A percentile compares a stretch with the other conserved stretches of the same genome.
Evolutionary conservation across 257 asterid genomes (phyloP).

Genomic region (Solanum arcanum): DNA sequence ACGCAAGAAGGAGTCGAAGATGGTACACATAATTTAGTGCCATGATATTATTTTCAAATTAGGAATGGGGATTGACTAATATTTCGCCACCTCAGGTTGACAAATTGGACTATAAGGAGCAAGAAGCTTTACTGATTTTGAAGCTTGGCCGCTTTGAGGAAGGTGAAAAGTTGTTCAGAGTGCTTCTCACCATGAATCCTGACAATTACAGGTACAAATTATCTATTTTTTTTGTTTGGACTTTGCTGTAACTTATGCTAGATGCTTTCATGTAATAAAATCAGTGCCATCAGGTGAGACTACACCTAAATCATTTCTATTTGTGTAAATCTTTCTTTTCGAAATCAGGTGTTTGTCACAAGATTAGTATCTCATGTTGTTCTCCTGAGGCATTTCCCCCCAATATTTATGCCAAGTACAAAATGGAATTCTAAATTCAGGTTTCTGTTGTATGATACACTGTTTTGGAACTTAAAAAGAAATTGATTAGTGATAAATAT

Average conservation of each 20-base stretch:
- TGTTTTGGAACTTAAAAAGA: background rate
- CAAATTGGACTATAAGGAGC: slow-evolving; percentile 73
- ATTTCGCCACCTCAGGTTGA: slow-evolving; percentile 45
- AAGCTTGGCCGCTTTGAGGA: slow-evolving; percentile 71
- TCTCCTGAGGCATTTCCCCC: background rate
- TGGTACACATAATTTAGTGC: slow-evolving; percentile 28
- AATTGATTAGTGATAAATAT: background rate
- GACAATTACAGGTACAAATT: slow-evolving; percentile 69
- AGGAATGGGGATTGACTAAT: background rate
- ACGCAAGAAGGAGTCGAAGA: slow-evolving; percentile 66
- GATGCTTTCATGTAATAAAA: background rate
- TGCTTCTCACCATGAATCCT: slow-evolving; percentile 80
- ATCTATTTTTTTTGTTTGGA: background rate
- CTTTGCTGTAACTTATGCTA: background rate
- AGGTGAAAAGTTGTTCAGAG: slow-evolving; percentile 65
- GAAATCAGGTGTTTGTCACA: background rate
- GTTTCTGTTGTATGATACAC: background rate
- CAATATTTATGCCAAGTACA: background rate
- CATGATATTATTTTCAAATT: background rate
- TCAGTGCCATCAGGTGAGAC: background rate
- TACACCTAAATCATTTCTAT: background rate
- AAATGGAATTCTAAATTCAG: background rate
- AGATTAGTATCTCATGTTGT: background rate
- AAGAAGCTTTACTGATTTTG: slow-evolving; percentile 71
- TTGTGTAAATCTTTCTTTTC: background rate